phyloP scores from a whole-genome alignment of 257 asterid genomes.

The Salvia miltiorrhiza region DNA sequence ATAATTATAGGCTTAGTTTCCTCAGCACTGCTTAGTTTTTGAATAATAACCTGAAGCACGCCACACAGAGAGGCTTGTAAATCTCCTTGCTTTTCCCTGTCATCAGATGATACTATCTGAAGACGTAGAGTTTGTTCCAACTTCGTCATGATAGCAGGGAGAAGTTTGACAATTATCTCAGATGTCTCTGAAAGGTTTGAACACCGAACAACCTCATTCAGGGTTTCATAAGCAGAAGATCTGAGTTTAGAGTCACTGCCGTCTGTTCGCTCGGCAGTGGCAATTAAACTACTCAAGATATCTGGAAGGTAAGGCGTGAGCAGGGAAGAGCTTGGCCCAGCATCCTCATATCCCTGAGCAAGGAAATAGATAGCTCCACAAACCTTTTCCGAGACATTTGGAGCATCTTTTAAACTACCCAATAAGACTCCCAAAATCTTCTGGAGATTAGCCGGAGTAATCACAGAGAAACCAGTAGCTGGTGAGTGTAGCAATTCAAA shows the following conservation, averaged over 20 bases:
- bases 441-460: conserved; percentile 60
- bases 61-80: conserved; percentile 88
- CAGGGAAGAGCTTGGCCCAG: conserved; percentile 60
- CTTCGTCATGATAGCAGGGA: conserved; percentile 71
- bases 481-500: conserved; percentile 78
- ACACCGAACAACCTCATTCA: conserved; percentile 76
- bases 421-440: conserved; percentile 53
- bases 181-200: conserved; percentile 64
- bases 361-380: conserved; percentile 84
- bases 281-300: conserved; percentile 49
- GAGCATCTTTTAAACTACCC: conserved; percentile 63
- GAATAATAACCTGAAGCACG: conserved; percentile 79
- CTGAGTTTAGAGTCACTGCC: conserved; percentile 63
- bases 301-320: conserved; percentile 69
- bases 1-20: conserved; percentile 52
- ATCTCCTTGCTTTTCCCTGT: conserved; percentile 82
- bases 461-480: conserved; percentile 58
- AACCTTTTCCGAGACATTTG: conserved; percentile 76
- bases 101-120: conserved; percentile 62
- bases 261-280: conserved; percentile 69
- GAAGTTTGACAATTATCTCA: conserved; percentile 56
- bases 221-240: conserved; percentile 67
- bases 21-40: conserved; percentile 61
- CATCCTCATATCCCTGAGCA: conserved; percentile 84
- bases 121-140: conserved; percentile 56